Evolutionary conservation across 192 early-diverging fungal genomes (phyloP).

Genomic region (Coemansia sp.): DNA sequence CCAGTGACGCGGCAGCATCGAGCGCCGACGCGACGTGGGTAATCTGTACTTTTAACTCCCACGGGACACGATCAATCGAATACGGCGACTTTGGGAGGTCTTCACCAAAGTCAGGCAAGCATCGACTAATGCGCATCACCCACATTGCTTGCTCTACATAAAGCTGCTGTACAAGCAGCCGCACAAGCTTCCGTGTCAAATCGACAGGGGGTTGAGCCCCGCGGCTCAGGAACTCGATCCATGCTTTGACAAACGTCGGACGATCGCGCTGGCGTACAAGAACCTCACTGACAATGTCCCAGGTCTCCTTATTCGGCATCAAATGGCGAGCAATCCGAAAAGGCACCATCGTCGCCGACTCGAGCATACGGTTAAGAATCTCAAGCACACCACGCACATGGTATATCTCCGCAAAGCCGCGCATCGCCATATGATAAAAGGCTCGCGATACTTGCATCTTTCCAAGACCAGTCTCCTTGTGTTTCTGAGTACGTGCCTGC

Average conservation of each 20-base stretch:
- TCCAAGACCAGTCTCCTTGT: neutral
- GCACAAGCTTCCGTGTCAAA: slow-evolving; percentile 36
- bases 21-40: slow-evolving; percentile 49
- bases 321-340: slow-evolving; percentile 33
- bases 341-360: slow-evolving; percentile 37
- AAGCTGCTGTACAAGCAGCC: slow-evolving; percentile 40
- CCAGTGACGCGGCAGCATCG: slow-evolving; percentile 29
- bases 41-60: slow-evolving; percentile 47
- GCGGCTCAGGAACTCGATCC: slow-evolving; percentile 49
- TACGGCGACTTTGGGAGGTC: slow-evolving; percentile 20
- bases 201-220: slow-evolving; percentile 40
- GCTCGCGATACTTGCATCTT: slow-evolving; percentile 22
- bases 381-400: slow-evolving; percentile 49
- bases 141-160: slow-evolving; percentile 49
- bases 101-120: slow-evolving; percentile 39
- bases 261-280: slow-evolving; percentile 45
- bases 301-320: slow-evolving; percentile 47
- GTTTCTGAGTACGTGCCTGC: neutral
- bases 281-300: slow-evolving; percentile 44
- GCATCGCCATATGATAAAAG: slow-evolving; percentile 52
- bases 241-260: slow-evolving; percentile 42
- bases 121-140: slow-evolving; percentile 54
- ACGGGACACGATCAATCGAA: slow-evolving; percentile 30
- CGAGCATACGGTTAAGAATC: slow-evolving; percentile 46
- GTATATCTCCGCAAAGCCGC: slow-evolving; percentile 46